A percentile compares a stretch with the other conserved stretches of the same genome.
These are phyloP conservation scores for Teratosphaeria epicoccoides DNA, from an alignment of 2,329 filamentous ascomycete genomes.

Conservation along the genomic window DNA sequence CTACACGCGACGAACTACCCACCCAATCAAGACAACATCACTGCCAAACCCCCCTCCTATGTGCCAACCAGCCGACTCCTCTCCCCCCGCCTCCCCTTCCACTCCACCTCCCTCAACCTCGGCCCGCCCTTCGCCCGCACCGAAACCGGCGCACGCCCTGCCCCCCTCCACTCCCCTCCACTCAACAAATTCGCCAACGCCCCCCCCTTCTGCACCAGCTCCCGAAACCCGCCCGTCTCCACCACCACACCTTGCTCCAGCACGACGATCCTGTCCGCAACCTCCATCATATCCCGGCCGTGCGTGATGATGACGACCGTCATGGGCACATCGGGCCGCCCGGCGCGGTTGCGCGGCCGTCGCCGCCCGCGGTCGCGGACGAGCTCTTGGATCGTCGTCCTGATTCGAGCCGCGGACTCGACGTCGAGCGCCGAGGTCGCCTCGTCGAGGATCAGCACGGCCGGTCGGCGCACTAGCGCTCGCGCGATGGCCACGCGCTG, in stretches of 20 bases:
- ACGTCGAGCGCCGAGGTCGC: conserved; percentile 72
- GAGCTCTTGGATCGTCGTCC: conserved; percentile 50
- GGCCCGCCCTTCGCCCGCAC: neutral
- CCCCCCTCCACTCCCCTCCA: conserved; percentile 25
- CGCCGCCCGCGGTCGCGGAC: conserved; percentile 25
- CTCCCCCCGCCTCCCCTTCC: neutral
- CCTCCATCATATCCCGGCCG: conserved; percentile 72
- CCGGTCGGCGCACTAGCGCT: conserved; percentile 60
- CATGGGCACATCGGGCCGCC: too few species aligned
- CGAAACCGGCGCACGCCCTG: neutral
- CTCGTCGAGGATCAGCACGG: conserved; percentile 73
- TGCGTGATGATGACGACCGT: conserved; percentile 78
- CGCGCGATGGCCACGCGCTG: conserved; percentile 74
- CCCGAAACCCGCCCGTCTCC: conserved; percentile 56
- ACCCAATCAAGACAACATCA: too few species aligned
- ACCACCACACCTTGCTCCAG: conserved; percentile 56
- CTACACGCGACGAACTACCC: too few species aligned
- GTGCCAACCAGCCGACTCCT: too few species aligned
- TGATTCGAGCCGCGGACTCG: conserved; percentile 53
- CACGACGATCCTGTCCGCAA: conserved; percentile 63
- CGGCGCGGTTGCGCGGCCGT: neutral
- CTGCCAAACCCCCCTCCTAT: too few species aligned
- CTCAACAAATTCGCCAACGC: conserved; percentile 28
- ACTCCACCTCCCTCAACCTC: neutral
- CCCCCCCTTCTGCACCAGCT: conserved; percentile 38